Conservation (phyloP, 164 flowering plant species). For the Chloranthus sessilifolius region DNA sequence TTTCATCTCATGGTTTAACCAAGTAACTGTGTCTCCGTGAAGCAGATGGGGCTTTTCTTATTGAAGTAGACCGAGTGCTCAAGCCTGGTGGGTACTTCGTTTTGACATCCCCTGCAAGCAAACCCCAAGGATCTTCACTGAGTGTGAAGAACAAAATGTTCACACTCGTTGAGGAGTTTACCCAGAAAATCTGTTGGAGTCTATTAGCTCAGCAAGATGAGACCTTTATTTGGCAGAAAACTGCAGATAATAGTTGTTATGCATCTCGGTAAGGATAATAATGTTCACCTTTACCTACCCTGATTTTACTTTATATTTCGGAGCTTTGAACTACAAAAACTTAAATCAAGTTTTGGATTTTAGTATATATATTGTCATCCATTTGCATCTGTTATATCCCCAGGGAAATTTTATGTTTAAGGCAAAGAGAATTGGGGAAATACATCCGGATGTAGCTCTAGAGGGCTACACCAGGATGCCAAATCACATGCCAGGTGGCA, state of each 20-base stretch:
- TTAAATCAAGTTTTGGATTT: too few species aligned
- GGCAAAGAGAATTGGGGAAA: too few species aligned
- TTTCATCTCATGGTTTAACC: too few species aligned
- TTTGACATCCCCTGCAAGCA: slow-evolving; percentile 59
- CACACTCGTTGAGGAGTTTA: slow-evolving; percentile 52
- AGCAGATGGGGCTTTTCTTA: slow-evolving; percentile 75
- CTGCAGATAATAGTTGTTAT: slow-evolving; percentile 64
- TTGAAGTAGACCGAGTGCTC: slow-evolving; percentile 87
- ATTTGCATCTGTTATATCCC: neutral
- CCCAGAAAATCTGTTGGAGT: slow-evolving; percentile 80
- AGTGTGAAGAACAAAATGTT: slow-evolving; percentile 39
- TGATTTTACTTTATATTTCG: too few species aligned
- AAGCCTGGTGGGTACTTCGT: slow-evolving; percentile 98
- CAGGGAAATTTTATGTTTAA: neutral
- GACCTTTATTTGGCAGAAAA: slow-evolving; percentile 95
- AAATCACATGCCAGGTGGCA: too few species aligned
- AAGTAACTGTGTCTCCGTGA: slow-evolving; percentile 15
- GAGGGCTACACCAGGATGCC: too few species aligned
- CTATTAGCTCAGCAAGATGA: slow-evolving; percentile 87
- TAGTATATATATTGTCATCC: neutral
- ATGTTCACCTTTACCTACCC: too few species aligned
- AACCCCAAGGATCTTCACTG: slow-evolving; percentile 37
- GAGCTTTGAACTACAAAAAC: too few species aligned
- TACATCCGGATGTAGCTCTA: too few species aligned
- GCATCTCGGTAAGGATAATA: slow-evolving; percentile 56